phyloP scores from a whole-genome alignment of 192 early-diverging fungal genomes.

The Thamnidium elegans region DNA sequence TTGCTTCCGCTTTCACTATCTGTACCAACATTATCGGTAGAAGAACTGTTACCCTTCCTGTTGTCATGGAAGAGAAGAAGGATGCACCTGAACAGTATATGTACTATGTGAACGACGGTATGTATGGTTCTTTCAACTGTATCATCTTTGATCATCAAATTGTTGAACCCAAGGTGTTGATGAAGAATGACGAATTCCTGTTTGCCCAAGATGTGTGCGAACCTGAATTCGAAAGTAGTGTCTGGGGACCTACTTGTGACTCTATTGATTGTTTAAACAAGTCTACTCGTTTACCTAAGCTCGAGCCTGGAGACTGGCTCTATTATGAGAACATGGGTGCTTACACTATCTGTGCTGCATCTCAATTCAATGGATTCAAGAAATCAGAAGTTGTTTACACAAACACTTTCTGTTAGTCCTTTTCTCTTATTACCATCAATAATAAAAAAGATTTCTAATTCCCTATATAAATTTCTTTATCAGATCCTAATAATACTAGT shows the following conservation, averaged over 20 bases:
- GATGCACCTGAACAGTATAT: constrained; percentile 42
- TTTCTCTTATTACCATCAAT: too few species aligned
- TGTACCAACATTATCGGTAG: constrained; percentile 93
- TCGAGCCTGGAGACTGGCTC: constrained; percentile 95
- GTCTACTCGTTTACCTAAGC: constrained; percentile 65
- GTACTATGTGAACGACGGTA: constrained; percentile 98
- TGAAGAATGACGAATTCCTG: constrained; percentile 30
- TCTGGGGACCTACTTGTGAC: constrained; percentile 99
- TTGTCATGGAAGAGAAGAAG: neutral
- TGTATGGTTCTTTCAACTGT: constrained; percentile 98
- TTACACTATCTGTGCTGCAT: constrained; percentile 89
- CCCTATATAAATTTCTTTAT: too few species aligned
- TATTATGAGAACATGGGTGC: constrained; percentile 96
- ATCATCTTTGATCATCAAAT: constrained; percentile 94
- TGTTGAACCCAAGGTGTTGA: constrained; percentile 55
- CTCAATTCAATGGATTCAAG: constrained; percentile 86
- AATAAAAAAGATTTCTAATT: too few species aligned
- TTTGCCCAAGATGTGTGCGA: constrained; percentile 30
- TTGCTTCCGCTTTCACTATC: constrained; percentile 88
- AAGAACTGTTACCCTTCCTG: constrained; percentile 63
- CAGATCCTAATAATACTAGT: too few species aligned
- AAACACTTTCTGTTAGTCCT: constrained; percentile 51
- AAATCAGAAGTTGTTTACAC: constrained; percentile 85
- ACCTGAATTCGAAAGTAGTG: constrained; percentile 57
- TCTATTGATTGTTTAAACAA: constrained; percentile 91